These are phyloP conservation scores for Fusarium mexicanum DNA, from an alignment of 2,329 filamentous ascomycete species.

Conservation along the genomic window DNA sequence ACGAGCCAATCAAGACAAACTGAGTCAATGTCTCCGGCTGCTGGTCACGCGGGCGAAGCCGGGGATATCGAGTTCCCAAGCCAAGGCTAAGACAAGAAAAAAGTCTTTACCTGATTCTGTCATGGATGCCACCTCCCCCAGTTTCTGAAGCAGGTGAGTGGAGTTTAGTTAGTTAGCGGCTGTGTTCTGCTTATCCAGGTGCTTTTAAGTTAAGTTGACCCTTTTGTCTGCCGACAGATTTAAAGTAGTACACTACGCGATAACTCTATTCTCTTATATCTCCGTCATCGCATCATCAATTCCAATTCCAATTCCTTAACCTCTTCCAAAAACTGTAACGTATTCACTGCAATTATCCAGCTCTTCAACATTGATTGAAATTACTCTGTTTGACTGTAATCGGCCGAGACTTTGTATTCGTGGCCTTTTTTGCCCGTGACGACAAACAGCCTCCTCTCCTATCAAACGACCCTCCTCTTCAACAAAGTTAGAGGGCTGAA, in stretches of 20 bases:
- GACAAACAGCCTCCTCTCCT: slow-evolving; percentile 6
- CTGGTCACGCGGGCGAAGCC: slow-evolving; percentile 40
- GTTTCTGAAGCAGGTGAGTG: slow-evolving; percentile 23
- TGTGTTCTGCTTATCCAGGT: slow-evolving; percentile 19
- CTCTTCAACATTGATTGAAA: slow-evolving; percentile 4
- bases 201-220: slow-evolving; percentile 4
- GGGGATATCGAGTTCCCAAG: slow-evolving; percentile 33
- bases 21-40: neutral
- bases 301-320: neutral
- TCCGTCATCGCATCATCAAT: neutral
- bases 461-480: neutral
- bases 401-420: neutral
- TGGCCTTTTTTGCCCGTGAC: slow-evolving; percentile 17
- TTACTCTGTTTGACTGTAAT: slow-evolving; percentile 1
- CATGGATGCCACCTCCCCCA: slow-evolving; percentile 26
- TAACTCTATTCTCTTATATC: slow-evolving; percentile 14
- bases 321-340: neutral
- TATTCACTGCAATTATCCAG: neutral
- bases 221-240: slow-evolving; percentile 27
- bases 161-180: neutral
- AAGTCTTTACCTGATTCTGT: slow-evolving; percentile 26
- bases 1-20: slow-evolving; percentile 3
- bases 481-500: neutral
- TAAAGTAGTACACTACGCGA: slow-evolving; percentile 1
- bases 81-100: neutral